A percentile compares a stretch with the other conserved stretches of the same genome.
These are phyloP conservation scores for Decorospora gaudefroyi DNA, from an alignment of 2,329 filamentous ascomycete genomes.

Conservation along the genomic window DNA sequence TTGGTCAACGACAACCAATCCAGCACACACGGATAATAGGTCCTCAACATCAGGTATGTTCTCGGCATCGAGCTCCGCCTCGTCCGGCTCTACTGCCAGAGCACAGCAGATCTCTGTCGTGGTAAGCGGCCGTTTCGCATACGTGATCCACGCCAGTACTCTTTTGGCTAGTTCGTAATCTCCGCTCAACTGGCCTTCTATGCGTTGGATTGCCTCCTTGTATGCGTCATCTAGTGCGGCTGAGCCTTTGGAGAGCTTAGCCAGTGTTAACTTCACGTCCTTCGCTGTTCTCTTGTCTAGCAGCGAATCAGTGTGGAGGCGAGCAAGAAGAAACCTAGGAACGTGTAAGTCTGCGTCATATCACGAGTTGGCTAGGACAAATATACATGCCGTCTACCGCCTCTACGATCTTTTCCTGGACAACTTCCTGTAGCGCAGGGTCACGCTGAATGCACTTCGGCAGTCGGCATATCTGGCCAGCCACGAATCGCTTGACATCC, in stretches of 20 bases:
- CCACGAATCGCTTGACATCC: constrained; percentile 28
- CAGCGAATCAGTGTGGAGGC: constrained; percentile 16
- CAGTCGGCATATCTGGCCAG: constrained; percentile 20
- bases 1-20: constrained; percentile 22
- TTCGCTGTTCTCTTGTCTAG: constrained; percentile 11
- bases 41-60: constrained; percentile 16
- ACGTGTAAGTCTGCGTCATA: not conserved
- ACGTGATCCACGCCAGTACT: constrained; percentile 21
- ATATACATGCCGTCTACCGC: constrained; percentile 32
- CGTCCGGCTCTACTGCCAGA: constrained; percentile 13
- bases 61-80: constrained; percentile 10
- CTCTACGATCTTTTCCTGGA: constrained; percentile 23
- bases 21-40: constrained; percentile 25
- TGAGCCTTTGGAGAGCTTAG: constrained; percentile 9
- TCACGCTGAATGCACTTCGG: constrained; percentile 21
- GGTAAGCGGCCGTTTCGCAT: constrained; percentile 19
- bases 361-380: not conserved
- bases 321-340: constrained; percentile 17
- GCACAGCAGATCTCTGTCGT: constrained; percentile 18
- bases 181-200: constrained; percentile 45
- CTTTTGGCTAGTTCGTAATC: constrained; percentile 44
- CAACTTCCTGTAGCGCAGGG: constrained; percentile 13
- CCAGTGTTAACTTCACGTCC: constrained; percentile 7
- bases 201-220: constrained; percentile 33
- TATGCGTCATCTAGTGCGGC: constrained; percentile 13